Evolutionary conservation across 495 filamentous ascomycete genomes (phyloP), one percentile per base, ranked within the genome.

Genomic region (Trichoderma reesei): DNA sequence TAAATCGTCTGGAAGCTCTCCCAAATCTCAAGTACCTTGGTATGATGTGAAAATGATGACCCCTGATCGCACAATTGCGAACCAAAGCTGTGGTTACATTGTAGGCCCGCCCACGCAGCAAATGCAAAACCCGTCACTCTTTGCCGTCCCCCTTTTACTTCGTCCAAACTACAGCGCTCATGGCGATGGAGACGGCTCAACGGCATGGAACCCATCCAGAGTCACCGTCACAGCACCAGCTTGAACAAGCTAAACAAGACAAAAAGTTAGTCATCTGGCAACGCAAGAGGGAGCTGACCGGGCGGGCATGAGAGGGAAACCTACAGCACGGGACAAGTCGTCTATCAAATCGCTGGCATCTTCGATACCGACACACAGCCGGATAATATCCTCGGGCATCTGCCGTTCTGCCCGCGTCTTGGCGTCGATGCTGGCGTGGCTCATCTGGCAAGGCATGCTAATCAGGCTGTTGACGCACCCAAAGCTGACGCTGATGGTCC

Each of bases 361-460:
- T 72, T 98, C 94, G 73, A 98, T 98, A 36, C 94, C 94, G 41
- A 98, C 91, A 74, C 94, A 98, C 65, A 98, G 74, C 63, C 94
- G 79, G 65, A 98, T 97, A 51, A 98, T 85, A 75, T 98, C 94
- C 76, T 98, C 94, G 18, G 94, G 94, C 84, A 98, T 87, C 61
- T 88, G 85, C 67, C 94, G 82, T 77, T 98, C 93, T 71, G 83
- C 78, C 69, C 94, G 81, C 64, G 92, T 96, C 80, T 94, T 93
- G 65, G 88, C 89, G 74, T 98, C 95, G 73, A 98, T 98, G 72
- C 92, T 96, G 26, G 94, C 94, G 78, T 98, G 94, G 75, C 95
- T 98, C 94, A 98, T 98, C 65, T 90, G 90, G 69, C 94, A 98
- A 11, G 94, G 94, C 94, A 98, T 96, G 76, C 91, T 96, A 75